Percentiles rank a stretch among this genome's conserved stretches.
phyloP scores from a whole-genome alignment of 257 asterid species.

The Solanum paucissectum region DNA sequence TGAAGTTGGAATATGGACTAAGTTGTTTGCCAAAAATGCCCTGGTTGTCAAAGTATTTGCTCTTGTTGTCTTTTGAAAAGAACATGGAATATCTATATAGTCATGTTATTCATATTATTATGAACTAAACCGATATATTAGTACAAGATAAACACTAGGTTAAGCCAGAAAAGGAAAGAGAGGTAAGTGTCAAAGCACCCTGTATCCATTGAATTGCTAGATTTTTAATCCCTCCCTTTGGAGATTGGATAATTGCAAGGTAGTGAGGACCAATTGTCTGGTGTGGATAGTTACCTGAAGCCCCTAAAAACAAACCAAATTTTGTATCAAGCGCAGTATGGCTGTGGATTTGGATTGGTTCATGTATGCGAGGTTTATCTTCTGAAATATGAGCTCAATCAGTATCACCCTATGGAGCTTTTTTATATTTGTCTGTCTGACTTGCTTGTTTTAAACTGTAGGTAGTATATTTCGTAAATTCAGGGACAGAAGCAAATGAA shows the following conservation, averaged over 20 bases:
- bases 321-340: not conserved
- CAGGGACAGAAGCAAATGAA: constrained; percentile 97
- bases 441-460: constrained; percentile 24
- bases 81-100: not conserved
- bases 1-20: not conserved
- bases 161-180: not conserved
- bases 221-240: not conserved
- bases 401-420: not conserved
- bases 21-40: not conserved
- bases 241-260: not conserved
- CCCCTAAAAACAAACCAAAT: not conserved
- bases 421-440: not conserved
- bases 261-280: not conserved
- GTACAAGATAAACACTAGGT: not conserved
- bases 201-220: not conserved
- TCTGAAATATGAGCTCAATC: not conserved
- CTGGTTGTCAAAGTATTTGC: not conserved
- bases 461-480: constrained; percentile 93
- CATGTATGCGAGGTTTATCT: not conserved
- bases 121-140: not conserved
- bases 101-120: not conserved
- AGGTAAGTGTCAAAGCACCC: not conserved
- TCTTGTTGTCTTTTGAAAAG: not conserved
- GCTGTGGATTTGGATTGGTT: not conserved
- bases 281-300: not conserved